Conservation (phyloP, 495 filamentous ascomycete species). For the Geoglossum glabrum region DNA sequence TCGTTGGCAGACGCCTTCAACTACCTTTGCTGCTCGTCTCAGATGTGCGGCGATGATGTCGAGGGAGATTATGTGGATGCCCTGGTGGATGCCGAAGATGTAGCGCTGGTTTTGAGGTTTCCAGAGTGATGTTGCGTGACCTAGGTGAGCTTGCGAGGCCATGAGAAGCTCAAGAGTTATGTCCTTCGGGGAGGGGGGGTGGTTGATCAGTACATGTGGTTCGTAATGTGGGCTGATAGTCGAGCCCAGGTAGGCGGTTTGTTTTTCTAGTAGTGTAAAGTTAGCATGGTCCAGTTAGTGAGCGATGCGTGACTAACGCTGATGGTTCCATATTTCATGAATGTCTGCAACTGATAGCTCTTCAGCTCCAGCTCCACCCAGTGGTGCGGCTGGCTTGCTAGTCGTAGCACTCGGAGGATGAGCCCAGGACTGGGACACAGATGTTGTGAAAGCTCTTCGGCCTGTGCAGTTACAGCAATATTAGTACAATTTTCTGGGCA, state of each 20-base stretch:
- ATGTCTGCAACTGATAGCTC: neutral
- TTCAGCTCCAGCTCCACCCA: neutral
- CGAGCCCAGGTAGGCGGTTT: conserved; percentile 30
- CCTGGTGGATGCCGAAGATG: conserved; percentile 79
- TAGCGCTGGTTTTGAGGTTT: conserved; percentile 88
- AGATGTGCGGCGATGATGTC: conserved; percentile 75
- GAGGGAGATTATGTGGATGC: conserved; percentile 83
- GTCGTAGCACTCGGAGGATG: neutral
- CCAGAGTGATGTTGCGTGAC: conserved; percentile 83
- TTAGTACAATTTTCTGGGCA: neutral
- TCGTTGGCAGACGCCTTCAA: conserved; percentile 63
- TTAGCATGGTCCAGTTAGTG: neutral
- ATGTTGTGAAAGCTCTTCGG: neutral
- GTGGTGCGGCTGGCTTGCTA: neutral
- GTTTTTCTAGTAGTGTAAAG: conserved; percentile 9
- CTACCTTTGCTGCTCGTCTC: conserved; percentile 71
- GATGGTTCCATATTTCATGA: neutral
- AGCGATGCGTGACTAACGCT: neutral
- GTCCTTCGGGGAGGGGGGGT: conserved; percentile 58
- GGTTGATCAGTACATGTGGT: conserved; percentile 40
- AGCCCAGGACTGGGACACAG: neutral
- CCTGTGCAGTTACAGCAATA: neutral
- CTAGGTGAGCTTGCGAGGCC: conserved; percentile 77
- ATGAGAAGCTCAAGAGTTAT: conserved; percentile 83
- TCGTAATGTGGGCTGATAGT: conserved; percentile 36